phyloP scores from a whole-genome alignment of 257 asterid genomes.

The Schizonepeta tenuifolia region DNA sequence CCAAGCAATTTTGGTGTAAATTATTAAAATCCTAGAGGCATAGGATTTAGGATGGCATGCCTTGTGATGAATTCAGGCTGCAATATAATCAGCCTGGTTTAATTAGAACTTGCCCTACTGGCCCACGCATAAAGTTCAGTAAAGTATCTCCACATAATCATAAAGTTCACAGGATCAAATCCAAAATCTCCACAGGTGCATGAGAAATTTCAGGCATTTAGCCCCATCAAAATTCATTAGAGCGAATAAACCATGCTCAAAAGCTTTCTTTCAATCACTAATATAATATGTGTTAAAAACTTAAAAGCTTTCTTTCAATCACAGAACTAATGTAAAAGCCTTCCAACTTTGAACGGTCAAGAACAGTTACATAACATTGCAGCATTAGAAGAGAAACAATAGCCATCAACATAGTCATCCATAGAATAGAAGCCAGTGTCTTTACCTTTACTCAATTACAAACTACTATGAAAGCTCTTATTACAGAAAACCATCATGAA shows the following conservation, averaged over 20 bases:
- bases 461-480: not conserved
- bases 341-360: conserved; percentile 14
- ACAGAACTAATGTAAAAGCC: conserved; percentile 1
- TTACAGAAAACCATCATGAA: not conserved
- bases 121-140: conserved; percentile 10
- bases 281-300: not conserved
- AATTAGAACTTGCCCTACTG: conserved; percentile 2
- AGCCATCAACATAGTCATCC: not conserved
- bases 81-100: not conserved
- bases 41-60: conserved; percentile 10
- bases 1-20: not conserved
- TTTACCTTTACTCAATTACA: not conserved
- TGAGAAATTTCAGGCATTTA: not conserved
- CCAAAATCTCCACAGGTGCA: conserved; percentile 7
- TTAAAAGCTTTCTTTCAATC: not conserved
- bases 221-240: not conserved
- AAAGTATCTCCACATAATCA: not conserved
- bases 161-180: not conserved
- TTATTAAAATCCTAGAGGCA: conserved; percentile 1
- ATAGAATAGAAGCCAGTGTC: not conserved
- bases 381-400: not conserved
- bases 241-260: not conserved
- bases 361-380: conserved; percentile 7
- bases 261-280: conserved; percentile 12
- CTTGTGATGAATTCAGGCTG: conserved; percentile 9